Conservation (phyloP, 768 basidiomycete genomes). For the Inosperma sp. region DNA sequence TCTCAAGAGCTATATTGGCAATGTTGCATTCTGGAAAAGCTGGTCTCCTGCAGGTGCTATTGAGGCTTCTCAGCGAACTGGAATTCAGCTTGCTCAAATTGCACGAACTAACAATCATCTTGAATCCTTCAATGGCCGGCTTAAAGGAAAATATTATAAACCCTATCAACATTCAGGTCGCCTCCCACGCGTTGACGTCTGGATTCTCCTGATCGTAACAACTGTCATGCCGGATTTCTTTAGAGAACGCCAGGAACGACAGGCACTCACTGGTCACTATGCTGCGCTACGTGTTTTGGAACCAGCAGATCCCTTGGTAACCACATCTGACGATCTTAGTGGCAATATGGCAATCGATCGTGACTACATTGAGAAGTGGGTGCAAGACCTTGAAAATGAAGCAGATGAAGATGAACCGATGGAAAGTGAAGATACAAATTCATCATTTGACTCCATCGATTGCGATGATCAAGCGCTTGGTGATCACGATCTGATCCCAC, state of each 20-base stretch:
- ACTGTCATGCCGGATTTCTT: constrained; percentile 22
- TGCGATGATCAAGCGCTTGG: no score
- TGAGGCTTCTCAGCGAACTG: constrained; percentile 24
- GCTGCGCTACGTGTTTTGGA: constrained; percentile 5
- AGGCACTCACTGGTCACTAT: background rate
- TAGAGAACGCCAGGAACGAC: constrained; percentile 5
- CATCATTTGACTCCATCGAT: background rate
- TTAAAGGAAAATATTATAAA: constrained; percentile 26
- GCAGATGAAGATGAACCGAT: no score
- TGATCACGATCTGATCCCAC: no score
- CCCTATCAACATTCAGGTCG: constrained; percentile 20
- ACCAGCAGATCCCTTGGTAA: background rate
- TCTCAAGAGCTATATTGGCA: constrained; percentile 15
- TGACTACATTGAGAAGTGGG: no score
- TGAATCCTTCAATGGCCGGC: constrained; percentile 31
- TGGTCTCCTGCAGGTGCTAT: constrained; percentile 28
- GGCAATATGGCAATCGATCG: no score
- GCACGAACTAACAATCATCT: constrained; percentile 33
- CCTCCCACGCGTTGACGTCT: constrained; percentile 18
- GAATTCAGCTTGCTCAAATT: constrained; percentile 18
- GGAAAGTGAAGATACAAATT: no score
- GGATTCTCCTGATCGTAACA: constrained; percentile 16
- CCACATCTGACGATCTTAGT: no score
- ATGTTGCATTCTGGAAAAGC: constrained; percentile 21
- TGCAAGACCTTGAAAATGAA: no score